Conservation (phyloP, 1,284 basidiomycete species). For the Moesziomyces sp. region DNA sequence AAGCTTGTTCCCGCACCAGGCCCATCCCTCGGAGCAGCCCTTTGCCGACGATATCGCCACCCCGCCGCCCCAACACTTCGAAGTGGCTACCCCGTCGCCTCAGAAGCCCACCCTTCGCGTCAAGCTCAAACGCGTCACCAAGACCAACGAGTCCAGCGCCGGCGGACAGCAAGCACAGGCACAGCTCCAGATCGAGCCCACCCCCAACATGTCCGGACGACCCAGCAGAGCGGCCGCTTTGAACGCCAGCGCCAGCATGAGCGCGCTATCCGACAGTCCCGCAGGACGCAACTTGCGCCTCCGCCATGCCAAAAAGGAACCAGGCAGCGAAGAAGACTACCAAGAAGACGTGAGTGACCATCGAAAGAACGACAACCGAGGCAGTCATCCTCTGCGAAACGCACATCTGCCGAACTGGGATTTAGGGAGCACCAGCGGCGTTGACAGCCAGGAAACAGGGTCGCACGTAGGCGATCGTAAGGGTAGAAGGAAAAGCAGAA, state of each 20-base stretch:
- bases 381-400: neutral
- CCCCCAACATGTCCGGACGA: conserved; percentile 13
- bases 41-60: conserved; percentile 9
- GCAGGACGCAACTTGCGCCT: conserved; percentile 7
- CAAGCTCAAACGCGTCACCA: conserved; percentile 29
- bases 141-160: conserved; percentile 17
- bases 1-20: conserved; percentile 1
- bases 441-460: too few relatives aligned
- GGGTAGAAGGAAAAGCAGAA: neutral
- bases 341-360: conserved; percentile 35
- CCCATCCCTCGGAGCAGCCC: neutral
- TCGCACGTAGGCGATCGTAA: neutral
- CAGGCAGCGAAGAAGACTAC: conserved; percentile 40
- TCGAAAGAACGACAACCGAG: neutral
- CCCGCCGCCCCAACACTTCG: conserved; percentile 9
- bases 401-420: neutral
- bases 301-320: conserved; percentile 26
- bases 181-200: conserved; percentile 34
- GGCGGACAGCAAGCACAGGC: conserved; percentile 33
- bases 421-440: neutral
- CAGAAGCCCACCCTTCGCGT: conserved; percentile 14
- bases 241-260: conserved; percentile 23
- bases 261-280: conserved; percentile 10
- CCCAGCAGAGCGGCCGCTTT: conserved; percentile 22
- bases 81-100: conserved; percentile 14